phyloP scores from a whole-genome alignment of 257 asterid species.

The Nicotiana undulata region DNA sequence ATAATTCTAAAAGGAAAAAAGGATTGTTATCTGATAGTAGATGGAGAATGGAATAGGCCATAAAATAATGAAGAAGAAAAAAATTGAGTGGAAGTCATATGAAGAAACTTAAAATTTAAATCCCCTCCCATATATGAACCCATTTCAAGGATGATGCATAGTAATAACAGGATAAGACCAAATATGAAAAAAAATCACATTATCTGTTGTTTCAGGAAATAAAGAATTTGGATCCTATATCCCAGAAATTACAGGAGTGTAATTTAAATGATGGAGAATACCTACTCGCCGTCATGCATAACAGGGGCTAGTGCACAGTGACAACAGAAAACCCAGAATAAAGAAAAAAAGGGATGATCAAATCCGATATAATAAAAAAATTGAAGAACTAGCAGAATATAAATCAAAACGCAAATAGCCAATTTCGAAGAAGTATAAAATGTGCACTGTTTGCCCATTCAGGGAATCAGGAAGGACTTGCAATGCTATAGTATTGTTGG shows the following conservation, averaged over 20 bases:
- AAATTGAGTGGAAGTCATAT: not conserved
- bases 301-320: not conserved
- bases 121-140: not conserved
- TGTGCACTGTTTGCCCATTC: not conserved
- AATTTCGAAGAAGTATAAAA: not conserved
- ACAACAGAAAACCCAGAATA: not conserved
- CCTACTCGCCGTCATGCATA: not conserved
- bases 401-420: not conserved
- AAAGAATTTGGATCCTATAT: not conserved
- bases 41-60: not conserved
- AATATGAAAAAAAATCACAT: not conserved
- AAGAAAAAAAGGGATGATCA: not conserved
- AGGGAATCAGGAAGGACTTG: not conserved
- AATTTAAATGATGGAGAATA: not conserved
- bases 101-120: not conserved
- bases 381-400: not conserved
- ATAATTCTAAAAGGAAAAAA: not conserved
- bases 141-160: conserved; percentile 2
- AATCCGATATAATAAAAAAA: not conserved
- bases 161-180: not conserved
- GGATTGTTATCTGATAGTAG: not conserved
- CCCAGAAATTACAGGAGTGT: not conserved
- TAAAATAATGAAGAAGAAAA: not conserved
- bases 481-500: not conserved
- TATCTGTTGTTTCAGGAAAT: not conserved